These are phyloP conservation scores for Sporothrix brasiliensis DNA, from an alignment of 2,329 filamentous ascomycete genomes.

Conservation along the genomic window DNA sequence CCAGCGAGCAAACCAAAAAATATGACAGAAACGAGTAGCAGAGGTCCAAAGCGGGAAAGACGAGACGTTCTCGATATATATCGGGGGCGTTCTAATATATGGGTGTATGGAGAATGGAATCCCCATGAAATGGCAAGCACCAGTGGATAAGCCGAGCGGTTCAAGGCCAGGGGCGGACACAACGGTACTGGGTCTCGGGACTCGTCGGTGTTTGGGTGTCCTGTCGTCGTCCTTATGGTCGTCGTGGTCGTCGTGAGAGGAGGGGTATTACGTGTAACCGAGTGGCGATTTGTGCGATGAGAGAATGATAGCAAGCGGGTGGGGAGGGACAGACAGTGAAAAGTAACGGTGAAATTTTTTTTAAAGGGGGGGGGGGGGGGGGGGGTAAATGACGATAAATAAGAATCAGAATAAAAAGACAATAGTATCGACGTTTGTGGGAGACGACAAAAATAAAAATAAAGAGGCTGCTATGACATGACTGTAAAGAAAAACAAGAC, in stretches of 20 bases:
- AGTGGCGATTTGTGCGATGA: constrained; percentile 1
- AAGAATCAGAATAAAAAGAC: background rate
- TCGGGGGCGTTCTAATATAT: constrained; percentile 18
- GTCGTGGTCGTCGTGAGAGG: background rate
- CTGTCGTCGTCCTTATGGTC: background rate
- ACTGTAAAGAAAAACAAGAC: background rate
- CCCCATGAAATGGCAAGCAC: constrained; percentile 2
- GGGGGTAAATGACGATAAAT: no score
- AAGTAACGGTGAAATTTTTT: background rate
- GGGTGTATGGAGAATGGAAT: constrained; percentile 1
- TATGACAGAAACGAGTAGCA: background rate
- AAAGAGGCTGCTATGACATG: background rate
- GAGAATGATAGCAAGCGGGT: background rate
- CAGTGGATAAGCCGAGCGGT: background rate
- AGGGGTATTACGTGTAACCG: background rate
- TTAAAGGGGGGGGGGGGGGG: no score
- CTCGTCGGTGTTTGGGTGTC: no score
- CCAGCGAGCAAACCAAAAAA: constrained; percentile 5
- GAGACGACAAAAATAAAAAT: background rate
- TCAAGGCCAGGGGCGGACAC: background rate
- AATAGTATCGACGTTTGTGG: background rate
- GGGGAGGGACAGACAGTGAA: background rate
- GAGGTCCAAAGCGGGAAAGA: constrained; percentile 18
- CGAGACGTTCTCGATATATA: constrained; percentile 26
- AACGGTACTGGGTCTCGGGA: background rate